Evolutionary conservation across 306 rosid species (phyloP).

Genomic region (Sicyos edulis): DNA sequence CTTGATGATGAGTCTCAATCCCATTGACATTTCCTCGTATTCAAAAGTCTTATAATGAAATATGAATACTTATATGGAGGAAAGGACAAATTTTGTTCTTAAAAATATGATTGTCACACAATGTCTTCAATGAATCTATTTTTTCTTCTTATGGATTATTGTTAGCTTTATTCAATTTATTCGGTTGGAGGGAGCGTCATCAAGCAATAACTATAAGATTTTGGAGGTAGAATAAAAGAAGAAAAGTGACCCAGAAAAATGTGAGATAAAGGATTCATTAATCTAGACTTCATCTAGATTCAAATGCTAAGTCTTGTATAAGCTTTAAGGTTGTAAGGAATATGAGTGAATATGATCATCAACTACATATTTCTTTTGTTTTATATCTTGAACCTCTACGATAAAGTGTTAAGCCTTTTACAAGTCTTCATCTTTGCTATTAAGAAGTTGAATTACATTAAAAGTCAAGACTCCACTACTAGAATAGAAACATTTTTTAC

Average conservation of each 20-base stretch:
- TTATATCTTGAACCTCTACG: too few species aligned
- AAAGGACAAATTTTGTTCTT: background rate
- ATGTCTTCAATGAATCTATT: background rate
- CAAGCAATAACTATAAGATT: background rate
- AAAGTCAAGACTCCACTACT: too few species aligned
- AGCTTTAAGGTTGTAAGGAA: too few species aligned
- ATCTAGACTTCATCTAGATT: too few species aligned
- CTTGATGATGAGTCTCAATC: background rate
- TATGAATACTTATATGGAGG: background rate
- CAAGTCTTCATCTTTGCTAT: too few species aligned
- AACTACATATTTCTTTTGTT: too few species aligned
- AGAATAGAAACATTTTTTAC: too few species aligned
- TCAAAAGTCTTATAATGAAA: slow-evolving; percentile 14
- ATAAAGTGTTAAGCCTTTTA: too few species aligned
- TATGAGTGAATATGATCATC: too few species aligned
- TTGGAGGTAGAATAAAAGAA: background rate
- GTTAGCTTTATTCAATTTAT: background rate
- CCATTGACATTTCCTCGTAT: slow-evolving; percentile 13
- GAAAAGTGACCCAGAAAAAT: background rate
- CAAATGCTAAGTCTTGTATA: too few species aligned
- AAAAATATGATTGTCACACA: background rate
- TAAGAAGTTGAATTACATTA: too few species aligned
- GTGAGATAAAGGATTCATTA: background rate
- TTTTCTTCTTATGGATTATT: background rate
- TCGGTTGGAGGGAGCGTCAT: background rate